Evolutionary conservation across 352 stramenopile species (phyloP).

Genomic region (Globisporangium nagaii): DNA sequence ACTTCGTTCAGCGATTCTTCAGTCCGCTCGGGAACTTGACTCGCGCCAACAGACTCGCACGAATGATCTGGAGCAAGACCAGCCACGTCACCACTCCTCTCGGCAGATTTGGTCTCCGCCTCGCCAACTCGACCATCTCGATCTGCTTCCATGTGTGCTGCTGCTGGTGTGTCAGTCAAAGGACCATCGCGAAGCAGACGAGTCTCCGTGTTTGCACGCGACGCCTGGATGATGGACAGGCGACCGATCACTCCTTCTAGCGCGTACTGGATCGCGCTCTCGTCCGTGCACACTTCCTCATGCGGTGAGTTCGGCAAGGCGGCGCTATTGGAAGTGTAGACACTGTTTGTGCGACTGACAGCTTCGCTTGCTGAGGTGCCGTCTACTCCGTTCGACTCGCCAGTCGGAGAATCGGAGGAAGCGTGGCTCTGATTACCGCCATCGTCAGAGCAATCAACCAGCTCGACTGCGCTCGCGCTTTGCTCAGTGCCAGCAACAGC

Average conservation of each 20-base stretch:
- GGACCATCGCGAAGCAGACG: neutral
- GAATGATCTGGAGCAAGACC: no score
- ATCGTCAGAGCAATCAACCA: neutral
- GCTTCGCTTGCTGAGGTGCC: no score
- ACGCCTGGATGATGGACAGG: neutral
- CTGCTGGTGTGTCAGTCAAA: neutral
- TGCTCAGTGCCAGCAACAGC: neutral
- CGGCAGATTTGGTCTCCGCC: neutral
- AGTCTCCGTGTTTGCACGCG: neutral
- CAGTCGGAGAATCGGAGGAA: neutral
- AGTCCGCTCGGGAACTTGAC: no score
- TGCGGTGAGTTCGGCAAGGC: slow-evolving; percentile 1
- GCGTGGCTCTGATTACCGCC: neutral
- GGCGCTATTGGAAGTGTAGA: neutral
- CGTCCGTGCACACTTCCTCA: neutral
- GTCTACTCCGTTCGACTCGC: neutral
- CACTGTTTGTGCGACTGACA: neutral
- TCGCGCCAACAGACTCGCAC: no score
- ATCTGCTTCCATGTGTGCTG: neutral
- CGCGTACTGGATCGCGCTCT: neutral
- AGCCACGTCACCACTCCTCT: no score
- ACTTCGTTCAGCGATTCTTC: no score
- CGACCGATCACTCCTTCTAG: neutral
- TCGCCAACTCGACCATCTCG: neutral
- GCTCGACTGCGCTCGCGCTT: no score